These are phyloP conservation scores for Salix viminalis DNA, from an alignment of 345 rosid genomes.

Conservation along the genomic window DNA sequence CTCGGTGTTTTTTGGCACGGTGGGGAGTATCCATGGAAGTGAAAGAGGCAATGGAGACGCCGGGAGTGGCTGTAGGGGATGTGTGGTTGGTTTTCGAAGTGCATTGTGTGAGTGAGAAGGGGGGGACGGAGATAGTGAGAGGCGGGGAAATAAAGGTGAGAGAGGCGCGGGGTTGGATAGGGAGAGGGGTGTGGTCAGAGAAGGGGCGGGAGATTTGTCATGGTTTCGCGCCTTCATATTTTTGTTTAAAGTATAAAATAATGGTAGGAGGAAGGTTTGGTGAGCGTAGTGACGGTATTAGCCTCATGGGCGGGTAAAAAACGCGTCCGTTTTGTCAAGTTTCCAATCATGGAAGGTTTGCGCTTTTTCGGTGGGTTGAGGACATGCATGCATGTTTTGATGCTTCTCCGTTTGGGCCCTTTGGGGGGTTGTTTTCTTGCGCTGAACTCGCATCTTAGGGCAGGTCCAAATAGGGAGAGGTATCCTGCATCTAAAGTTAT, in stretches of 20 bases:
- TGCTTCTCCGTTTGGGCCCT: too few relatives aligned
- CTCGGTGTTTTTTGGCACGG: conserved; percentile 51
- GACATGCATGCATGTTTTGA: too few relatives aligned
- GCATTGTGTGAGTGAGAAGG: conserved; percentile 28
- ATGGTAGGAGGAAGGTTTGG: conserved; percentile 21
- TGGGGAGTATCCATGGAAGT: conserved; percentile 30
- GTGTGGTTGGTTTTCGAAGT: conserved; percentile 37
- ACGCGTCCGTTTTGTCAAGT: not conserved
- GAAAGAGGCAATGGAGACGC: conserved; percentile 37
- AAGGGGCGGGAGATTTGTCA: conserved; percentile 60
- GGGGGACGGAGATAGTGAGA: not conserved
- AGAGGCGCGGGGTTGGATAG: not conserved
- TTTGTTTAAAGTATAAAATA: conserved; percentile 11
- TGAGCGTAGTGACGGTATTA: conserved; percentile 21
- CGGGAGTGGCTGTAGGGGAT: conserved; percentile 48
- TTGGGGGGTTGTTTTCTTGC: too few relatives aligned
- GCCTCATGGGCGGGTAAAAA: conserved; percentile 2
- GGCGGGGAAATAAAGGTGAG: conserved; percentile 10
- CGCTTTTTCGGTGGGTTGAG: not conserved
- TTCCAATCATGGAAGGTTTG: not conserved
- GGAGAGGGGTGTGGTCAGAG: conserved; percentile 27
- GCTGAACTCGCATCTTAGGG: too few relatives aligned
- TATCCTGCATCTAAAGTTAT: too few relatives aligned
- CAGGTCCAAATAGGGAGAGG: too few relatives aligned
- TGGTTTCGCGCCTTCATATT: conserved; percentile 59